phyloP scores from a whole-genome alignment of 2,329 filamentous ascomycete species.

The Fusarium praegraminearum region DNA sequence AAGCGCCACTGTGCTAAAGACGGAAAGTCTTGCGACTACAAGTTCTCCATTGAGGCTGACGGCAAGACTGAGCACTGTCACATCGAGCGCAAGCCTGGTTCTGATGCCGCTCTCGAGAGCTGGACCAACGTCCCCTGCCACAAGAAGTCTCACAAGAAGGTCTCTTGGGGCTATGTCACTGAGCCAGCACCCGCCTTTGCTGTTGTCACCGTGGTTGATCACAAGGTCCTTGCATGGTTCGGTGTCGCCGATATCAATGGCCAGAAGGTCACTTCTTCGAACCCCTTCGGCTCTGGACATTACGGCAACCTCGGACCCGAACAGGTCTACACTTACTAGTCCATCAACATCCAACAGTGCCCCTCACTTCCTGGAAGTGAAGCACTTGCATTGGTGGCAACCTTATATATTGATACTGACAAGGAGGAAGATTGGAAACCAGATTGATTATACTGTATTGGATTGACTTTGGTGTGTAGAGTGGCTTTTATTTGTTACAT shows the following conservation, averaged over 20 bases:
- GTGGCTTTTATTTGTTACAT: too few species aligned
- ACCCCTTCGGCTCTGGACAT: constrained; percentile 33
- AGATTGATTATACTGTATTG: neutral
- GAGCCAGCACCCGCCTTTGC: constrained; percentile 36
- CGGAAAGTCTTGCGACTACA: constrained; percentile 35
- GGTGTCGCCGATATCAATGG: constrained; percentile 35
- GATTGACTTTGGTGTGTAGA: neutral
- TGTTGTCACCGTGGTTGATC: constrained; percentile 31
- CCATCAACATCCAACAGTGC: too few species aligned
- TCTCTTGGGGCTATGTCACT: constrained; percentile 39
- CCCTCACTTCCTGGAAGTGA: too few species aligned
- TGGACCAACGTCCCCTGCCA: constrained; percentile 36
- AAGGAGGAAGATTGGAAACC: neutral
- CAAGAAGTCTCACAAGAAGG: constrained; percentile 17
- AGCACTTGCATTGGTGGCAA: neutral
- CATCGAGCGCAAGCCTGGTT: constrained; percentile 28
- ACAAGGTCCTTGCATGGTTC: constrained; percentile 40
- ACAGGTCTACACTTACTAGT: constrained; percentile 36
- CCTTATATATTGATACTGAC: neutral
- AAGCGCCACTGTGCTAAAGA: constrained; percentile 36
- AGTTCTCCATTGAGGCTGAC: constrained; percentile 30
- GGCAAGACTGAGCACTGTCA: constrained; percentile 36
- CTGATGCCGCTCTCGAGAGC: constrained; percentile 29
- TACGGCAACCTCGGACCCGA: constrained; percentile 31
- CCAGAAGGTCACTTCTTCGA: constrained; percentile 25